Conservation (phyloP, 495 filamentous ascomycete genomes). For the Paragyromitra xinjiangensis region DNA sequence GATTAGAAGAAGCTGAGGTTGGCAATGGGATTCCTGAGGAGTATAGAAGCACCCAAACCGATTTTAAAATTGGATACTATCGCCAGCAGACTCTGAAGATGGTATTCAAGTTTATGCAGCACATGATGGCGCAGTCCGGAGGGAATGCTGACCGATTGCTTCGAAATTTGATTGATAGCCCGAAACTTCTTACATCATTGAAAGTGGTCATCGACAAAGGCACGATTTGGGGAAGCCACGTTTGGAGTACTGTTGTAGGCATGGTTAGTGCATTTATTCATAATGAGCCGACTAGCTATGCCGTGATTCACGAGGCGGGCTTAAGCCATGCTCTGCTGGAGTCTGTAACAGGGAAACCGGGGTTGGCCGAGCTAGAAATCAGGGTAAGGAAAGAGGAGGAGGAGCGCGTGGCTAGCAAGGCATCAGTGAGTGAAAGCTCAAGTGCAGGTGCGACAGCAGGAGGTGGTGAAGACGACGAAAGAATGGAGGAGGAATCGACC, state of each 20-base stretch:
- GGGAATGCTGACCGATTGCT: conserved; percentile 88
- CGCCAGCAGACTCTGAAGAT: conserved; percentile 91
- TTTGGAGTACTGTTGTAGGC: conserved; percentile 91
- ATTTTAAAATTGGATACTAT: conserved; percentile 91
- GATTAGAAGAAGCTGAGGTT: conserved; percentile 69
- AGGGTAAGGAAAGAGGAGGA: conserved; percentile 58
- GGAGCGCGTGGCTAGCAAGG: conserved; percentile 49
- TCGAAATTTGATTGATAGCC: conserved; percentile 93
- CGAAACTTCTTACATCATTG: conserved; percentile 78
- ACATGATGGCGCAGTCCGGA: conserved; percentile 86
- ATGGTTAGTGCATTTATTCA: conserved; percentile 97
- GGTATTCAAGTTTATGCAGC: conserved; percentile 94
- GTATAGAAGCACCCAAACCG: conserved; percentile 80
- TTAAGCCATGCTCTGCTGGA: conserved; percentile 83
- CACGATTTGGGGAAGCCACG: conserved; percentile 80
- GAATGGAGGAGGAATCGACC: conserved; percentile 60
- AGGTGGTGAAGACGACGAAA: conserved; percentile 59
- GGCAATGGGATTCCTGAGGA: conserved; percentile 78
- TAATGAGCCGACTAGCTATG: conserved; percentile 97
- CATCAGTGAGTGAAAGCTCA: conserved; percentile 35
- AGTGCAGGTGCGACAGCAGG: conserved; percentile 38
- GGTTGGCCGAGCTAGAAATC: conserved; percentile 60
- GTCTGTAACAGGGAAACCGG: conserved; percentile 72
- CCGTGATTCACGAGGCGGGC: conserved; percentile 92
- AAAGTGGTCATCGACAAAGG: conserved; percentile 83